These are phyloP conservation scores for Teratosphaeria viscida DNA, from an alignment of 2,329 filamentous ascomycete genomes.

Conservation along the genomic window DNA sequence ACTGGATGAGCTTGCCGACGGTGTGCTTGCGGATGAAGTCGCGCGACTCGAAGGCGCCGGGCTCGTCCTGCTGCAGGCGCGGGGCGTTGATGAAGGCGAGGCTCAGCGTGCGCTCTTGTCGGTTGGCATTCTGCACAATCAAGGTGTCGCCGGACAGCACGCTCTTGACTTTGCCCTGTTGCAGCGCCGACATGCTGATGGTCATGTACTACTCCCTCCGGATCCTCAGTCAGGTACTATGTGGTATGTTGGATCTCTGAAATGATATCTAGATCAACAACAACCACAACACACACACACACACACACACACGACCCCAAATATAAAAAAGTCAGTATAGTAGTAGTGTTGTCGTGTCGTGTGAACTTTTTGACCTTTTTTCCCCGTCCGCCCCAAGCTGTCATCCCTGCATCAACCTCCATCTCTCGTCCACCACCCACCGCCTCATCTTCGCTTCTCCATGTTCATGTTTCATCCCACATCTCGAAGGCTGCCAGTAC, in stretches of 20 bases:
- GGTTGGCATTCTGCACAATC: constrained; percentile 71
- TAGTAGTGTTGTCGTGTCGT: too few relatives aligned
- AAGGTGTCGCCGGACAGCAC: constrained; percentile 90
- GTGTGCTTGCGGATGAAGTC: constrained; percentile 78
- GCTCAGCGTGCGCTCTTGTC: constrained; percentile 75
- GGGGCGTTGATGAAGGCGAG: constrained; percentile 88
- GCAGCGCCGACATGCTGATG: constrained; percentile 3
- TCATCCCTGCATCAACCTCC: too few relatives aligned
- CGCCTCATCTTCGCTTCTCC: too few relatives aligned
- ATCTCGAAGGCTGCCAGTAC: too few relatives aligned
- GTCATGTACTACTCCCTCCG: not conserved
- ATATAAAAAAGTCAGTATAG: too few relatives aligned
- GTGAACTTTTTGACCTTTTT: too few relatives aligned
- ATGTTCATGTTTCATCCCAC: too few relatives aligned
- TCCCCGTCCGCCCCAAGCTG: too few relatives aligned
- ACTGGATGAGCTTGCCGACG: constrained; percentile 80
- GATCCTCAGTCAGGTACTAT: too few relatives aligned
- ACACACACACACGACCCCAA: too few relatives aligned
- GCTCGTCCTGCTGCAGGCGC: constrained; percentile 43
- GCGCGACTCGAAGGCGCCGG: constrained; percentile 85
- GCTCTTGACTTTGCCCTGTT: constrained; percentile 71
- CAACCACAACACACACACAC: too few relatives aligned
- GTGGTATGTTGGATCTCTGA: not conserved
- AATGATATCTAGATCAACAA: not conserved
- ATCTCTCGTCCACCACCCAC: too few relatives aligned